Percentiles rank a stretch among this genome's conserved stretches.
Conservation (phyloP, 1,139 yeast genomes). For the Kurtzmaniella quercitrusa region DNA sequence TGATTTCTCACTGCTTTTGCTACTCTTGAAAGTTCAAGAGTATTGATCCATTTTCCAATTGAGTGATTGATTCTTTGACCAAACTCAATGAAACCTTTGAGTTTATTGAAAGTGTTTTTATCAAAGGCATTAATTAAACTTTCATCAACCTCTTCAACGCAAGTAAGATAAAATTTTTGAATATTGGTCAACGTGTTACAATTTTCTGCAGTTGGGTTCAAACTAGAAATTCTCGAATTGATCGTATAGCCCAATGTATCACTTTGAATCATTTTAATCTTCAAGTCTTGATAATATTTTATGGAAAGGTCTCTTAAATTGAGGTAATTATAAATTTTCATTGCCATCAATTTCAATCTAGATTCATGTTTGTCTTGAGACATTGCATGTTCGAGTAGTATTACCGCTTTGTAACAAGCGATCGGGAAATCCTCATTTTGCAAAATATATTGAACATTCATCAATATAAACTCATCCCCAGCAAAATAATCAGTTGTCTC, state of each 20-base stretch:
- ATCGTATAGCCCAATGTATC: slow-evolving; percentile 68
- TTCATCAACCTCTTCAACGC: slow-evolving; percentile 46
- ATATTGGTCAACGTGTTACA: slow-evolving; percentile 25
- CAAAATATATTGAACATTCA: slow-evolving; percentile 30
- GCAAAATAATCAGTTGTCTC: slow-evolving; percentile 58
- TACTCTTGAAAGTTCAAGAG: slow-evolving; percentile 31
- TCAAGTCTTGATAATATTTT: slow-evolving; percentile 48
- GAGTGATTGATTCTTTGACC: slow-evolving; percentile 38
- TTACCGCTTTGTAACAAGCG: slow-evolving; percentile 26
- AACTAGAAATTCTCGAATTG: slow-evolving; percentile 42
- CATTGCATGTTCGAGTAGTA: slow-evolving; percentile 47
- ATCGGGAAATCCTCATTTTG: background rate
- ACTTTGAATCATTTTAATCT: slow-evolving; percentile 72
- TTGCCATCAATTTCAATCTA: slow-evolving; percentile 64
- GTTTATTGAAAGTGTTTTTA: slow-evolving; percentile 52
- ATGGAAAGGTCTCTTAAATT: slow-evolving; percentile 53
- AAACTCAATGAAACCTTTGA: slow-evolving; percentile 57
- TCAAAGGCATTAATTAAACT: slow-evolving; percentile 50
- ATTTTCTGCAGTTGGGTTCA: slow-evolving; percentile 23
- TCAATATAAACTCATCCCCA: slow-evolving; percentile 60
- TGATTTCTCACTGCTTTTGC: slow-evolving; percentile 33
- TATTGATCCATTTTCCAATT: slow-evolving; percentile 28
- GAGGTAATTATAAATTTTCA: slow-evolving; percentile 56
- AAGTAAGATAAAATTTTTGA: slow-evolving; percentile 47
- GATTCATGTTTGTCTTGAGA: slow-evolving; percentile 59